Base-by-base conservation (phyloP, 2,329 filamentous ascomycete species). In the Zasmidium cellare region DNA sequence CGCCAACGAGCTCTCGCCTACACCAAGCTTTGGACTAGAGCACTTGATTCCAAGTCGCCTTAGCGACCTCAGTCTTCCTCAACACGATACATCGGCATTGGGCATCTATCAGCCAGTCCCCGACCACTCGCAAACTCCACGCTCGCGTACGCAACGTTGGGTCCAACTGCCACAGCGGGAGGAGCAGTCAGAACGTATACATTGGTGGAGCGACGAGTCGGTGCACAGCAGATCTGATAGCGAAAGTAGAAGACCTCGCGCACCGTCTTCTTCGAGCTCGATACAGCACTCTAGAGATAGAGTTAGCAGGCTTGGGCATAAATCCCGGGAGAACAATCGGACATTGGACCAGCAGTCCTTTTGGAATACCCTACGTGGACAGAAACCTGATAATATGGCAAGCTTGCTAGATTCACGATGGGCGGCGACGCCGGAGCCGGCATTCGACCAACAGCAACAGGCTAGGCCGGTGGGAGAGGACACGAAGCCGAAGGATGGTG, bases 201-300 rank as follows among this genome's bases (percentile, higher is more conserved):
- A 91, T 74, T 96, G 91, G 91, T 82, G 92, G 65, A 96, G 90
- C 72, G 91, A 96, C 82, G 84, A 87, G 61, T 83, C 84, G 22
- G 84, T 84, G 70, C 84, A 84, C 68, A 91, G 88, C 72, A 35
- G 46, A 9, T 67, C 67, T 3, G 89, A 91, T 31, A 62, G 55
- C 16, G 66, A 70, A 46, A 70, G 59, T 41, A 63, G 55, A 57
- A 65, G 55, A 57, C 61, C 45, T 28, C 52, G 52, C n/a, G 46
- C 56, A 47, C 23, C 45, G n/a, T 55, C 52, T 58, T 50, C 54
- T 63, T 46, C 53, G 49, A 58, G 57, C 45, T 38, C 41, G 51
- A 38, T 19, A 51, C 41, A 51, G 57, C 53, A 51, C 23, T 51
- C 38, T 18, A 47, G 52, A 50, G 20, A 41, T 12, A 38, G 53